A percentile compares a stretch with the other conserved stretches of the same genome.
Evolutionary conservation across 495 filamentous ascomycete species (phyloP).

Genomic region (Gamarada debralockiae): DNA sequence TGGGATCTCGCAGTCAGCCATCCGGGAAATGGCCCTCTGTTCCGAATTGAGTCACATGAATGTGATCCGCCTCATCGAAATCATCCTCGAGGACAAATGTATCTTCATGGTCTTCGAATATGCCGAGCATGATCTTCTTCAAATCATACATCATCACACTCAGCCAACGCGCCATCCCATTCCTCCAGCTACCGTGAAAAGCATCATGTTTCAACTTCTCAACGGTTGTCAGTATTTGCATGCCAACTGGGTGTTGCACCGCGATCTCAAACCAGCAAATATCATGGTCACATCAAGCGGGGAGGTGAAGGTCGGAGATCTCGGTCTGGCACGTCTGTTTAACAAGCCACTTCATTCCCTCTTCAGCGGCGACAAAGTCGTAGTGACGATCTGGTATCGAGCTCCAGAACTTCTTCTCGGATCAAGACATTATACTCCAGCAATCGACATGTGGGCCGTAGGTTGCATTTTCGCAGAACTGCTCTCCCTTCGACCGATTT

Average conservation of each 20-base stretch:
- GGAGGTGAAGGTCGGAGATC: slow-evolving; percentile 89
- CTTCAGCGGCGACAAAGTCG: slow-evolving; percentile 94
- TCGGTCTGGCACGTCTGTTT: slow-evolving; percentile 88
- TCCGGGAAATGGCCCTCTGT: slow-evolving; percentile 98
- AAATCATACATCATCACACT: slow-evolving; percentile 98
- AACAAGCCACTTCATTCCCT: slow-evolving; percentile 89
- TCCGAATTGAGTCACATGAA: slow-evolving; percentile 87
- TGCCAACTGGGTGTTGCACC: slow-evolving; percentile 94
- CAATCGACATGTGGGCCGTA: slow-evolving; percentile 95
- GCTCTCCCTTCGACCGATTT: slow-evolving; percentile 86
- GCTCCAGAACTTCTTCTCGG: slow-evolving; percentile 92
- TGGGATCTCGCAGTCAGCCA: slow-evolving; percentile 94
- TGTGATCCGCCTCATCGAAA: slow-evolving; percentile 88
- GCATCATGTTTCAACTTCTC: slow-evolving; percentile 89
- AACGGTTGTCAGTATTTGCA: slow-evolving; percentile 94
- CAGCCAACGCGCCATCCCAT: slow-evolving; percentile 83
- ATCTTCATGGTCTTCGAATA: slow-evolving; percentile 99
- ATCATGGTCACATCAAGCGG: slow-evolving; percentile 94
- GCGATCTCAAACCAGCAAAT: slow-evolving; percentile 95
- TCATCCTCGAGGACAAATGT: slow-evolving; percentile 97
- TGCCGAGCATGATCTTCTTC: slow-evolving; percentile 92
- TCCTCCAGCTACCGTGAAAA: slow-evolving; percentile 81
- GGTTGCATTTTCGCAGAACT: slow-evolving; percentile 98
- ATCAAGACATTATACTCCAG: slow-evolving; percentile 89
- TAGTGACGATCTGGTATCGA: slow-evolving; percentile 99